Base-by-base conservation (phyloP, 1,284 basidiomycete species). In the Psilocybe mexicana region DNA sequence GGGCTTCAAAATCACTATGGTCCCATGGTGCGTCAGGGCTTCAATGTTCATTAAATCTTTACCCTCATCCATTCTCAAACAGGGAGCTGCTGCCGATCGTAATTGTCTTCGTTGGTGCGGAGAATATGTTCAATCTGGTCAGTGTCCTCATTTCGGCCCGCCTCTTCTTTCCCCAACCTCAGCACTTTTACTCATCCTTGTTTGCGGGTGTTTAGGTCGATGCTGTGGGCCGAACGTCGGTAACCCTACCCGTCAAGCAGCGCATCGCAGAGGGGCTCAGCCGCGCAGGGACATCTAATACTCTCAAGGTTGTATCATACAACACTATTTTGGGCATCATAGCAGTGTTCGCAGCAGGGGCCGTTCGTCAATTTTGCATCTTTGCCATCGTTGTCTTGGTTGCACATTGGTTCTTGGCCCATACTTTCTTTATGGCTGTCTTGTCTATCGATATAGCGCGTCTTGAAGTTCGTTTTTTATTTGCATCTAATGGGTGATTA, bases 61-160 rank as follows among this genome's bases (percentile, higher is more conserved):
- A 36, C 36, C 62, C 59, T 59, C 33, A 30, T 30, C 11, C 18
- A n/a, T 36, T 26, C 18, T 61, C 2, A 38, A 33, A 45, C 52
- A 92, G 89, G 90, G 87, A 88, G 69, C 76, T 97, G 40, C 80
- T 98, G 54, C 95, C 96, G 0, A 93, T 98, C 61, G 92, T 98
- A 49, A 94, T 99, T 51, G 86, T 96, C 14, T 96, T 98, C 64
- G 92, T 98, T 18, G 96, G 96, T 7, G 92, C 94, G 1, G 96
- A 98, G 75, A 98, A 98, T 69, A 98, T 98, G 96, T 93, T 94
- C 70, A 91, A 90, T 66, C 79, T 99, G 69, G 93, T 95, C 70
- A 67, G 52, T 18, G 23, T 23, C 46, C 44, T 26, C 43, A 33
- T 33, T 43, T 46, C 35, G 35, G 43, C 10, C 43, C 30, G 30